These are phyloP conservation scores for Ulota crispa DNA, from an alignment of 225 moss, liverwort and hornwort species.

Conservation along the genomic window DNA sequence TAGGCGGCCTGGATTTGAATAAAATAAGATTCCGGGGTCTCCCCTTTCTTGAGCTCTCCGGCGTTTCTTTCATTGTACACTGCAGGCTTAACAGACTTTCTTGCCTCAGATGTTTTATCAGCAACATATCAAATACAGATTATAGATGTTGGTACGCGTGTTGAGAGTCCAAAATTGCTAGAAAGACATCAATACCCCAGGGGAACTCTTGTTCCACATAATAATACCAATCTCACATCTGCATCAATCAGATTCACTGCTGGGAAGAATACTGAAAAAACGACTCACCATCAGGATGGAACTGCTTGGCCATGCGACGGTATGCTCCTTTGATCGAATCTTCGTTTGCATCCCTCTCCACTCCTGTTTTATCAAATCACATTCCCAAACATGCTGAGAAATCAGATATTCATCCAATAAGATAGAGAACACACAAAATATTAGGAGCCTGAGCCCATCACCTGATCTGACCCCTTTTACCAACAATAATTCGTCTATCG, in stretches of 20 bases:
- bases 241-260: slow-evolving; percentile 19
- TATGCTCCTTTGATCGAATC: slow-evolving; percentile 87
- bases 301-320: slow-evolving; percentile 92
- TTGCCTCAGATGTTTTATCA: slow-evolving; percentile 22
- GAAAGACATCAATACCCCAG: background rate
- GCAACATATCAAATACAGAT: background rate
- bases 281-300: slow-evolving; percentile 91
- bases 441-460: background rate
- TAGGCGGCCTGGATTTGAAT: slow-evolving; percentile 98
- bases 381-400: slow-evolving; percentile 22
- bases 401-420: slow-evolving; percentile 14
- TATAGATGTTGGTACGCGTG: background rate
- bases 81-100: slow-evolving; percentile 42
- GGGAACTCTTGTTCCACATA: background rate
- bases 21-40: slow-evolving; percentile 84
- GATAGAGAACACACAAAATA: background rate
- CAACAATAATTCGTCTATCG: background rate
- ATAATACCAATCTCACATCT: background rate
- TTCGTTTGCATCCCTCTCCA: slow-evolving; percentile 72
- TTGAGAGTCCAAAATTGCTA: slow-evolving; percentile 4
- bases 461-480: background rate
- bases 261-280: slow-evolving; percentile 7
- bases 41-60: slow-evolving; percentile 78
- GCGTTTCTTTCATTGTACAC: slow-evolving; percentile 76
- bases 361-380: slow-evolving; percentile 49